Percentiles rank a stretch among this genome's conserved stretches.
phyloP scores from a whole-genome alignment of 2,329 filamentous ascomycete genomes.

The Celoporthe dispersa region DNA sequence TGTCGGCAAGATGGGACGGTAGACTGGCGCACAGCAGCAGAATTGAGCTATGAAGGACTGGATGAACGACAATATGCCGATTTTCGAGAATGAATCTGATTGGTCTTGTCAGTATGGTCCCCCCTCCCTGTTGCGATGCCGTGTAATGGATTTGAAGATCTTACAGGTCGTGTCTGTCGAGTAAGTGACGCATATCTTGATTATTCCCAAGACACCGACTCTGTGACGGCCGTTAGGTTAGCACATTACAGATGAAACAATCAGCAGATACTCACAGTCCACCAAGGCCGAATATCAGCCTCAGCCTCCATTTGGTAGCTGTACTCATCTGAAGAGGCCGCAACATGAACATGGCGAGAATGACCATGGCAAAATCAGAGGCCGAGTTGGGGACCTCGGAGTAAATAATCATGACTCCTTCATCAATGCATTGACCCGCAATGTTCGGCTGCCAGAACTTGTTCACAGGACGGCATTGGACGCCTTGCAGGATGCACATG shows the following conservation, averaged over 20 bases:
- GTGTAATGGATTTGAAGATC: too few species aligned
- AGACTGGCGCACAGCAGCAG: too few species aligned
- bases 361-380: slow-evolving; percentile 8
- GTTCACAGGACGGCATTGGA: neutral
- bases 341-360: slow-evolving; percentile 6
- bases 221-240: neutral
- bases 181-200: too few species aligned
- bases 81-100: too few species aligned
- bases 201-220: too few species aligned
- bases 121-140: too few species aligned
- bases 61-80: too few species aligned
- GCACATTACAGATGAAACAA: slow-evolving; percentile 29
- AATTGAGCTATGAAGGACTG: too few species aligned
- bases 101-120: too few species aligned
- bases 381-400: neutral
- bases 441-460: neutral
- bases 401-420: neutral
- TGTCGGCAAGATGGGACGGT: too few species aligned
- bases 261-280: neutral
- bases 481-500: neutral
- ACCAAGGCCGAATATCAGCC: neutral
- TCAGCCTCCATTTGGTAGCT: neutral
- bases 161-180: too few species aligned
- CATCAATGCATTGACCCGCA: neutral
- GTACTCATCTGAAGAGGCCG: neutral